Evolutionary conservation across 73 alveolate genomes (phyloP).

Genomic region (Tetrahymena borealis): DNA sequence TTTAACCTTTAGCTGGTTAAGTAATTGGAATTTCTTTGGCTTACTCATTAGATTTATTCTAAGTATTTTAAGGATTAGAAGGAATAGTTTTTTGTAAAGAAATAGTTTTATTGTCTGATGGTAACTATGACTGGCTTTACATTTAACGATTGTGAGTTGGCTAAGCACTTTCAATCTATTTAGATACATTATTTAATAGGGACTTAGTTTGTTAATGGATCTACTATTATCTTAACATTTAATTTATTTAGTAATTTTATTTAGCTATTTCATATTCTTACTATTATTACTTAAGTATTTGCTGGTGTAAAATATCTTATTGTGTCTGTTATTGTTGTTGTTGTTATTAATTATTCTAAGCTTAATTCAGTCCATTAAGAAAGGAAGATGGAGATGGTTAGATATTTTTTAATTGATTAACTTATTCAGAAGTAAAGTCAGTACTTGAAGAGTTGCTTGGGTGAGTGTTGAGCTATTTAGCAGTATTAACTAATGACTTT

Average conservation of each 20-base stretch:
- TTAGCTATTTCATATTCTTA: neutral
- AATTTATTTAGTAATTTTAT: neutral
- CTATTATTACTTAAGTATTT: neutral
- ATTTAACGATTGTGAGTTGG: no score
- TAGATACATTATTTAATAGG: neutral
- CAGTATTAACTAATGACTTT: neutral
- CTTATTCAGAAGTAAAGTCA: neutral
- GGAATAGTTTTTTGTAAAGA: no score
- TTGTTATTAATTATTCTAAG: no score
- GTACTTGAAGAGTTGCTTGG: neutral
- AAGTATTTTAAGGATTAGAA: no score
- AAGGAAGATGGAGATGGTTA: neutral
- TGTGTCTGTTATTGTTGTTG: neutral
- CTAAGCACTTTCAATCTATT: neutral
- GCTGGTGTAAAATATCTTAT: neutral
- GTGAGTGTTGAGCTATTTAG: neutral
- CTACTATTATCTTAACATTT: neutral
- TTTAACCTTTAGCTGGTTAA: neutral
- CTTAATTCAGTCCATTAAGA: neutral
- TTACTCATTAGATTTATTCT: neutral
- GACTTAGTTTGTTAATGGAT: neutral
- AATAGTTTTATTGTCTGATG: no score
- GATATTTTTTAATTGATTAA: neutral
- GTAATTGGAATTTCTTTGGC: neutral
- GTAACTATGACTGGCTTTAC: no score